A percentile compares a stretch with the other conserved stretches of the same genome.
These are phyloP conservation scores for Quercus suber DNA, from an alignment of 306 rosid species.

Conservation along the genomic window DNA sequence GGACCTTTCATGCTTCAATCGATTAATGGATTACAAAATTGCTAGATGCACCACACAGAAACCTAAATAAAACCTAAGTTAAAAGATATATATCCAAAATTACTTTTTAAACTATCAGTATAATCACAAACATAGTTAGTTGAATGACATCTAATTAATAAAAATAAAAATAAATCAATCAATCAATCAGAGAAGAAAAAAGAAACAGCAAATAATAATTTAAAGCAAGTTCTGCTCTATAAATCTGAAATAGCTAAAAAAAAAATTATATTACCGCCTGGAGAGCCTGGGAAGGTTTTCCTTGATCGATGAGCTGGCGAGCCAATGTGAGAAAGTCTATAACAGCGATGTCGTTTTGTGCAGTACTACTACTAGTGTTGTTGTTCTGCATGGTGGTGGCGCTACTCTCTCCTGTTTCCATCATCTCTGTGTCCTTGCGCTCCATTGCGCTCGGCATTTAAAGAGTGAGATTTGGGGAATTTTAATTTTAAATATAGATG, in stretches of 20 bases:
- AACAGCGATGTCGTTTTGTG: conserved; percentile 26
- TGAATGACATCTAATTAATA: too few relatives aligned
- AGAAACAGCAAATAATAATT: not conserved
- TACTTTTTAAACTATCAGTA: too few relatives aligned
- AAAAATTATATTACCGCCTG: conserved; percentile 53
- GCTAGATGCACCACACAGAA: too few relatives aligned
- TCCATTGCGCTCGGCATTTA: conserved; percentile 34
- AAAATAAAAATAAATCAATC: too few relatives aligned
- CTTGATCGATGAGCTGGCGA: conserved; percentile 73
- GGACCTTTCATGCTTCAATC: too few relatives aligned
- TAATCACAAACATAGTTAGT: too few relatives aligned
- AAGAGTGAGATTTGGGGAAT: too few relatives aligned
- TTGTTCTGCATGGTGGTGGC: conserved; percentile 3
- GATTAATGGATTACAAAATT: too few relatives aligned
- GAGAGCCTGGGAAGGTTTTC: conserved; percentile 89
- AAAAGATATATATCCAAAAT: too few relatives aligned
- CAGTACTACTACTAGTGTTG: conserved; percentile 1
- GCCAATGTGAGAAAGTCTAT: conserved; percentile 75
- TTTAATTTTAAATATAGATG: too few relatives aligned
- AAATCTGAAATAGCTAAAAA: not conserved
- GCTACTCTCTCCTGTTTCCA: not conserved
- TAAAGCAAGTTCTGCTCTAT: not conserved
- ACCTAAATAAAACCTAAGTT: too few relatives aligned
- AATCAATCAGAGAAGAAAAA: too few relatives aligned
- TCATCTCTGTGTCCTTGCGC: conserved; percentile 31